Evolutionary conservation across 2,329 filamentous ascomycete genomes (phyloP), one percentile per base, ranked within the genome.

Genomic region (Didymella glomerata): DNA sequence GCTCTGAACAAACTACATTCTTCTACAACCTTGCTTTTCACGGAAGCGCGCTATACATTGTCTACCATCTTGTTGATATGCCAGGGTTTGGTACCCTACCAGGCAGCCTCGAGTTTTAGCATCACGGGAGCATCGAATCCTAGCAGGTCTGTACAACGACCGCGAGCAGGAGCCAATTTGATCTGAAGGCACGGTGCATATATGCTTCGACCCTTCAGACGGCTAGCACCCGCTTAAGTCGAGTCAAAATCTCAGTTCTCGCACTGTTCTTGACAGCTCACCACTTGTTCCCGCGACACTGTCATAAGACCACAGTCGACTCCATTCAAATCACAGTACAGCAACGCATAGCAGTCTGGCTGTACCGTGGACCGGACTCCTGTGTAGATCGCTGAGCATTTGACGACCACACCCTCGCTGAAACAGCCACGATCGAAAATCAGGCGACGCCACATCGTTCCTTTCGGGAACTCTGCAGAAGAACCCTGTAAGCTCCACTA

Each of bases 401-500:
- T 64, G 60, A 64, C 67, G 60, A 72, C 70, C 68, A 66, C 62
- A 61, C 67, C 60, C 58, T 68, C 68, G 69, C 61, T 64, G 68
- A 71, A 71, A 68, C 68, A 70, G 74, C 73, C 74, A 75, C 74
- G 41, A 61, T 67, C 65, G 64, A 63, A 66, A 56, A 65, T 60
- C 63, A 64, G 48, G 58, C 57, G 65, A 68, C 73, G 74, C 74
- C 74, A 77, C 74, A 70, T 64, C 55, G 48, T 68, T 72, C 55
- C 63, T 72, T 73, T 69, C 66, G 42, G 67, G 68, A 62, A 66
- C 53, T 63, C 63, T 73, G 72, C 74, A 75, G 69, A 62, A 71
- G 47, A 71, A 68, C 71, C 74, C 69, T 64, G 75, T 76, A 76
- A 62, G 75, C 68, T 74, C 71, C 67, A 71, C 65, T 57, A 47